Evolutionary conservation across 169 alveolate genomes (phyloP).

Genomic region (Perkinsus marinus): DNA sequence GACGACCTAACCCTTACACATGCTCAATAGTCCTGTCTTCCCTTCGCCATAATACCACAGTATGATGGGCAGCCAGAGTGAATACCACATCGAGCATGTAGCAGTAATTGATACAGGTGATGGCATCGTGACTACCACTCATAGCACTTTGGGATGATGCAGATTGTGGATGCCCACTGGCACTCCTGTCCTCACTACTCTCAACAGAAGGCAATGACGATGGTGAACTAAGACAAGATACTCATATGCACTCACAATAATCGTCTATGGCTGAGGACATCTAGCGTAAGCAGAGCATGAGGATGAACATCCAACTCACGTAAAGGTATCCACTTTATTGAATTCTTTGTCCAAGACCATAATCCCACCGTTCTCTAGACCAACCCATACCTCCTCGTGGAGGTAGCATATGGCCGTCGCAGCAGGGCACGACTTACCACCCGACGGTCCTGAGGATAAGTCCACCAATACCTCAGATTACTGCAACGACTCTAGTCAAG

Average conservation of each 20-base stretch:
- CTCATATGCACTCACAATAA: no score
- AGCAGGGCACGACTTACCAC: not conserved
- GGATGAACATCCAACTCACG: not conserved
- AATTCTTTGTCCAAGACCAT: not conserved
- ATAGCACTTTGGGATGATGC: not conserved
- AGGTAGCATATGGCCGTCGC: not conserved
- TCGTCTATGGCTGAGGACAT: no score
- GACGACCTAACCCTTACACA: no score
- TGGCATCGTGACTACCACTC: not conserved
- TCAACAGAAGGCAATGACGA: not conserved
- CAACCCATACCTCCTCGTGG: not conserved
- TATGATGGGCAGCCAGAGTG: not conserved
- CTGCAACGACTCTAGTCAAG: no score
- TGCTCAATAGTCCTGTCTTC: not conserved
- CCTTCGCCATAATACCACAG: not conserved
- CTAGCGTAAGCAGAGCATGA: no score
- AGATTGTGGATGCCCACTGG: not conserved
- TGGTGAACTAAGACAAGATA: not conserved
- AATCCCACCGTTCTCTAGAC: not conserved
- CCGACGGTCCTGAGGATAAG: not conserved
- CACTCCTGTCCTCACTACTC: not conserved
- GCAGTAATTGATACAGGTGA: not conserved
- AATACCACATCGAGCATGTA: not conserved
- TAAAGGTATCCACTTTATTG: not conserved
- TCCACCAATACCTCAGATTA: not conserved